Percentiles rank a stretch among this genome's conserved stretches.
phyloP scores from a whole-genome alignment of 2,329 filamentous ascomycete genomes.

The Dactylellina sp. region DNA sequence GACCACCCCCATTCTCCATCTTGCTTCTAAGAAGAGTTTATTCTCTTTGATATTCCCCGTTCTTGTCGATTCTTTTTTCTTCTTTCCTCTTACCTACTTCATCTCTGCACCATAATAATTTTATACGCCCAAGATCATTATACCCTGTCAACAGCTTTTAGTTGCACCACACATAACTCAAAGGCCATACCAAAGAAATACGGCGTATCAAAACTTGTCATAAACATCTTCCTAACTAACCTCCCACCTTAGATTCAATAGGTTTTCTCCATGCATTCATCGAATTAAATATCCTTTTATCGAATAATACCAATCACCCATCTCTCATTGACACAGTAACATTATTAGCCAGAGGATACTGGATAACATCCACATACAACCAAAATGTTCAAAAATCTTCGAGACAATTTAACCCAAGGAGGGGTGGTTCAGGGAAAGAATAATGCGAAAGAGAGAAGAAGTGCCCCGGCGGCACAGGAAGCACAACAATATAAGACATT shows the following conservation, averaged over 20 bases:
- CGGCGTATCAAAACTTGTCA: neutral
- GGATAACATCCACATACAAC: slow-evolving; percentile 10
- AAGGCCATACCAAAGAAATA: no score
- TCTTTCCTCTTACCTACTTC: slow-evolving; percentile 8
- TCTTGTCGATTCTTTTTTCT: neutral
- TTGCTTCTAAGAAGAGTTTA: slow-evolving; percentile 26
- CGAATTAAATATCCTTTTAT: neutral
- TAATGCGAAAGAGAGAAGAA: slow-evolving; percentile 22
- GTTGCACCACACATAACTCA: no score
- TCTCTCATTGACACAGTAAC: slow-evolving; percentile 1
- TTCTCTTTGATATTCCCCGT: slow-evolving; percentile 13
- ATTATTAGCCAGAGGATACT: slow-evolving; percentile 6
- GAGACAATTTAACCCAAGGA: slow-evolving; percentile 26
- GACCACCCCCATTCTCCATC: slow-evolving; percentile 7
- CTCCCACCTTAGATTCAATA: slow-evolving; percentile 2
- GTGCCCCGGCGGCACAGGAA: slow-evolving; percentile 44
- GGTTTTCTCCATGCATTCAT: slow-evolving; percentile 20
- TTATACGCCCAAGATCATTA: no score
- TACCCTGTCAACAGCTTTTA: no score
- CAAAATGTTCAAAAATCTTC: slow-evolving; percentile 45
- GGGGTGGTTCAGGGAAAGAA: slow-evolving; percentile 32
- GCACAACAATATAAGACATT: slow-evolving; percentile 34
- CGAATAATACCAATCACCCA: slow-evolving; percentile 14
- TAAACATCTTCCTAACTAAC: slow-evolving; percentile 4
- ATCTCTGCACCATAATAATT: neutral